Conservation (phyloP, 345 rosid genomes). For the Salix arbutifolia region DNA sequence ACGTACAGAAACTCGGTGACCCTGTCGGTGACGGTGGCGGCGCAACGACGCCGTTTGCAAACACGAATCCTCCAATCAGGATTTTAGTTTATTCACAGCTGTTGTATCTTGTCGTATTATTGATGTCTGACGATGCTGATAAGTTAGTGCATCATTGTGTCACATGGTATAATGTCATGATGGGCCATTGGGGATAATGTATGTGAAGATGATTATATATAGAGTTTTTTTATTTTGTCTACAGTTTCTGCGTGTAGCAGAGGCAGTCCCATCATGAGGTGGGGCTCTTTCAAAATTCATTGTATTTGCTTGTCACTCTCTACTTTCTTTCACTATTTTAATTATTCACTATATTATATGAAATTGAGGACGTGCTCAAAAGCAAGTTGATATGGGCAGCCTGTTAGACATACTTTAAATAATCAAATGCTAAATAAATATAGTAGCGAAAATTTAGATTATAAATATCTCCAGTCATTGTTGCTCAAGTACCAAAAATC, state of each 20-base stretch:
- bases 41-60: constrained; percentile 5
- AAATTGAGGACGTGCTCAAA: background rate
- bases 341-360: background rate
- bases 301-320: background rate
- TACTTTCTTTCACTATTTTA: background rate
- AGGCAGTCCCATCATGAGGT: constrained; percentile 10
- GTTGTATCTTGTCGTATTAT: background rate
- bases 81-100: background rate
- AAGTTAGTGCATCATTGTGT: background rate
- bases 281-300: background rate
- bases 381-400: background rate
- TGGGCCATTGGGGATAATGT: background rate
- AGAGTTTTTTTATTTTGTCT: background rate
- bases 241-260: background rate
- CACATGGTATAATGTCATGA: background rate
- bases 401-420: too few species aligned
- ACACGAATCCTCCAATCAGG: background rate
- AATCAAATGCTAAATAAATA: too few species aligned
- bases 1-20: constrained; percentile 23
- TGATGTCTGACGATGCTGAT: constrained; percentile 8
- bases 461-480: too few species aligned
- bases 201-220: background rate
- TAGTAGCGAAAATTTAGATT: too few species aligned
- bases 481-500: too few species aligned
- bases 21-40: constrained; percentile 28